These are phyloP conservation scores for Leishmania amazonensis DNA, from an alignment of 208 protist species.

Conservation along the genomic window DNA sequence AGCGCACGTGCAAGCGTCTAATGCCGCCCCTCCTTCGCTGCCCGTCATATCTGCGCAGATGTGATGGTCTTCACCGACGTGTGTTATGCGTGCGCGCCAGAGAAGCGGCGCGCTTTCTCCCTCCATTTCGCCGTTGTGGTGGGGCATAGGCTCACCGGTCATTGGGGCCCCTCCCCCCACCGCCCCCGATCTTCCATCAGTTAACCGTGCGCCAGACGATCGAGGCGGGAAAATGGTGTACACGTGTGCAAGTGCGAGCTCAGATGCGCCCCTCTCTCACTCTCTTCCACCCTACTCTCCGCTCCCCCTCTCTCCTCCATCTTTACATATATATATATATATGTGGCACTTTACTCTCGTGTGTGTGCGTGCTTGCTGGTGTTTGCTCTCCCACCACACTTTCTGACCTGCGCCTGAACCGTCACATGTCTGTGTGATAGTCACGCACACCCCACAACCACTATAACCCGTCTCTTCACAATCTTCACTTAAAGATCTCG, in stretches of 20 bases:
- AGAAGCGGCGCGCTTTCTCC: background rate
- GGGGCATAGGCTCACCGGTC: background rate
- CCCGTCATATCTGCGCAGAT: background rate
- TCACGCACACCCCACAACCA: background rate
- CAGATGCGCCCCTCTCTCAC: background rate
- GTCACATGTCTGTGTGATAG: background rate
- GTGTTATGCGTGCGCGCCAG: background rate
- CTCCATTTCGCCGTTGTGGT: background rate
- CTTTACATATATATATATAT: background rate
- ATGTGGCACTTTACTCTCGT: background rate
- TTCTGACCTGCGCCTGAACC: background rate
- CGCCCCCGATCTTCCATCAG: background rate
- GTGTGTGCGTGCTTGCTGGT: background rate
- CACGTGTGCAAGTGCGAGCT: background rate
- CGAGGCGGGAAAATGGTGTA: background rate
- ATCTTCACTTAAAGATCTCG: background rate
- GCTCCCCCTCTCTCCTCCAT: background rate
- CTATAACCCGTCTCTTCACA: background rate
- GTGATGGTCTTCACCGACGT: background rate
- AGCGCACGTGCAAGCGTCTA: background rate
- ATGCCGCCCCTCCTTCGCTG: background rate
- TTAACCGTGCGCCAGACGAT: background rate
- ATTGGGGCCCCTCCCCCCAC: background rate
- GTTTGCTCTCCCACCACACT: background rate
- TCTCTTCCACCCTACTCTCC: background rate